A percentile compares a stretch with the other conserved stretches of the same genome.
These are phyloP conservation scores for Cryphonectria japonica DNA, from an alignment of 2,329 filamentous ascomycete species.

Conservation along the genomic window DNA sequence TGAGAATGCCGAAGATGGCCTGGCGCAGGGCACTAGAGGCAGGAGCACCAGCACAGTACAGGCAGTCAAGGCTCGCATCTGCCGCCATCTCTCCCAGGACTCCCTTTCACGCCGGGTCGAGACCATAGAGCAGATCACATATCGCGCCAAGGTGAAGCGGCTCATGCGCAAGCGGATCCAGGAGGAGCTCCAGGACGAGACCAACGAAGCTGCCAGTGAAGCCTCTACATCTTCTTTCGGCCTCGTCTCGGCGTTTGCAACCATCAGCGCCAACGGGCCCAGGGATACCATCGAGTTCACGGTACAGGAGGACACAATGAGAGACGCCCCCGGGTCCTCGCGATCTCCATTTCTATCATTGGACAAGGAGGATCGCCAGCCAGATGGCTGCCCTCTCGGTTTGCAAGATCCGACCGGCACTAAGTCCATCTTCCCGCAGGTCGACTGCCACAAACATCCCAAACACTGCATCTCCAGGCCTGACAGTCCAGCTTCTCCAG, in stretches of 20 bases:
- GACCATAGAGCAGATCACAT: conserved; percentile 57
- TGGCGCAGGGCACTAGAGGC: conserved; percentile 35
- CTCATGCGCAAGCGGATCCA: conserved; percentile 61
- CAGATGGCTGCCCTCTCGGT: conserved; percentile 3
- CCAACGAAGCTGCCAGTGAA: conserved; percentile 40
- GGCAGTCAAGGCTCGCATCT: conserved; percentile 49
- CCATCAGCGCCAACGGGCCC: conserved; percentile 43
- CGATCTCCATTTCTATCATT: conserved; percentile 13
- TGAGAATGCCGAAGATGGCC: conserved; percentile 47
- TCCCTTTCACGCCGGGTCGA: conserved; percentile 46
- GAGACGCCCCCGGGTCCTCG: background rate
- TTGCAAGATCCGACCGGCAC: conserved; percentile 14
- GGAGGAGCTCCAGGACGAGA: conserved; percentile 57
- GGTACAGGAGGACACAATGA: conserved; percentile 32
- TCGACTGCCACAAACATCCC: conserved; percentile 21
- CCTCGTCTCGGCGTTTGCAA: conserved; percentile 31
- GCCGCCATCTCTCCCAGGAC: conserved; percentile 51
- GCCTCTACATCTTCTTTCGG: conserved; percentile 36
- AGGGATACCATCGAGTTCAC: conserved; percentile 55
- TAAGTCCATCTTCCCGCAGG: background rate
- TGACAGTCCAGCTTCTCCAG: conserved; percentile 26
- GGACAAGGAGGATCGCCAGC: conserved; percentile 6
- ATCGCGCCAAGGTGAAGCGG: conserved; percentile 59
- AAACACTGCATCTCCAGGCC: conserved; percentile 30
- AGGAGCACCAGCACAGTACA: conserved; percentile 46